Evolutionary conservation across 2,329 filamentous ascomycete species (phyloP).

Genomic region (Neoscytalidium dimidiatum): DNA sequence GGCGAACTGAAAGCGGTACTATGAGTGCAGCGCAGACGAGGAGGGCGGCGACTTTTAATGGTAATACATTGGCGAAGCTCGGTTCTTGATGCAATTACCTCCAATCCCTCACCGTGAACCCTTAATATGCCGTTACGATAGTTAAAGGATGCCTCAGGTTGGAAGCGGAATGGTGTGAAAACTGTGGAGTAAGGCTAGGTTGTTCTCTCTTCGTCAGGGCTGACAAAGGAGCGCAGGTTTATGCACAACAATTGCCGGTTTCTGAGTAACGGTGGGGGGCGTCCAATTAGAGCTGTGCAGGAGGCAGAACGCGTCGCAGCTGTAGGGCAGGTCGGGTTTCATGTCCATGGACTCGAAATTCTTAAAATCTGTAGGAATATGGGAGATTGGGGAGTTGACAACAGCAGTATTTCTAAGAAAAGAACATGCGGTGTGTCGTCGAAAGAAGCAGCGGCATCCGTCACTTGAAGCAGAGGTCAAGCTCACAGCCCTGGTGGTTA

Average conservation of each 20-base stretch:
- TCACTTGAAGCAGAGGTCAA: background rate
- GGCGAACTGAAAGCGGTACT: slow-evolving; percentile 3
- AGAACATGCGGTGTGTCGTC: background rate
- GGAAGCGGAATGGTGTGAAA: background rate
- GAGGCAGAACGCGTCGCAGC: background rate
- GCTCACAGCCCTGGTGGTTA: background rate
- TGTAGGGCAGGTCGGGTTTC: background rate
- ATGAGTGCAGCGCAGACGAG: background rate
- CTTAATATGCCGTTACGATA: background rate
- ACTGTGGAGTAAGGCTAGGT: background rate
- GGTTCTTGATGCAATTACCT: background rate
- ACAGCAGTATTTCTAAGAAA: background rate
- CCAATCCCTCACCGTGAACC: background rate
- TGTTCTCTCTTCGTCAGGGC: background rate
- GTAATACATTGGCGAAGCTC: background rate
- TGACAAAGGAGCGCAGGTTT: background rate
- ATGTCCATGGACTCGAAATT: background rate
- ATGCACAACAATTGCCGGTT: background rate
- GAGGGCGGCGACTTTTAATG: background rate
- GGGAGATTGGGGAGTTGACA: background rate
- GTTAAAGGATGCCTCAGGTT: background rate
- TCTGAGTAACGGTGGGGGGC: background rate
- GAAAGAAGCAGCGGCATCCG: background rate
- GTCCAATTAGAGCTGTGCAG: background rate
- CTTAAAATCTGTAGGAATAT: background rate